Base-by-base conservation (phyloP, 495 filamentous ascomycete species). In the Sordaria brevicollis region DNA sequence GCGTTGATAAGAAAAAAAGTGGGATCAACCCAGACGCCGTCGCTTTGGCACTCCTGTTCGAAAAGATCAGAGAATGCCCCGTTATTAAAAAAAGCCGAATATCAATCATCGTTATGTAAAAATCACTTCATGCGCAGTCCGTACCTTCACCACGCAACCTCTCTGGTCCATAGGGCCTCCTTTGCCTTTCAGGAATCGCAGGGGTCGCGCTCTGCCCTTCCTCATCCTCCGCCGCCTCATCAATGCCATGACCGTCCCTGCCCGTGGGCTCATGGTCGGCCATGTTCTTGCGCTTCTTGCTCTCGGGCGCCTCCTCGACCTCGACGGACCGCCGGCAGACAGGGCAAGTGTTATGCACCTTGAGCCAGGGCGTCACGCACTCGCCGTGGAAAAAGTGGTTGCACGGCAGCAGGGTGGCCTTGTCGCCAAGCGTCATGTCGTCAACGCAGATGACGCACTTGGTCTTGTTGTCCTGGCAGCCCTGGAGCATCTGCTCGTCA, bases 361-460 rank as follows among this genome's bases (percentile, higher is more conserved):
- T 86, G 19, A 97, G 77, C 93, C 93, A 97, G 62, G 88, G 82
- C 41, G 84, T 82, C 65, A 93, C 89, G 73, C 93, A 96, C 19
- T 84, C 79, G 67, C 85, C 88, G 75, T 96, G 92, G 79, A 96
- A 98, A 89, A 92, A 94, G 75, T 98, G 94, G 2, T 82, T 88
- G 82, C 94, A 97, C 1, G 93, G 93, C 33, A 98, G 80, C 29
- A 90, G 83, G 0, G 90, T 88, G 3, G 93, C 91, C 77, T 92
- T 88, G 25, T 89, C 90, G 5, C 88, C 91, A 10, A 90, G 72
- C 35, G 86, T 82, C 67, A 96, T 90, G 5, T 91, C 85, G 67
- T 97, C 94, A 85, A 97, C 97, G 74, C 94, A 98, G 70, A 97
- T 92, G 39, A 91, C 91, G 75, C 93, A 97, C 71, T 93, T 92